These are phyloP conservation scores for Sordariomycetes sp. DNA, from an alignment of 2,329 filamentous ascomycete species.

Conservation along the genomic window DNA sequence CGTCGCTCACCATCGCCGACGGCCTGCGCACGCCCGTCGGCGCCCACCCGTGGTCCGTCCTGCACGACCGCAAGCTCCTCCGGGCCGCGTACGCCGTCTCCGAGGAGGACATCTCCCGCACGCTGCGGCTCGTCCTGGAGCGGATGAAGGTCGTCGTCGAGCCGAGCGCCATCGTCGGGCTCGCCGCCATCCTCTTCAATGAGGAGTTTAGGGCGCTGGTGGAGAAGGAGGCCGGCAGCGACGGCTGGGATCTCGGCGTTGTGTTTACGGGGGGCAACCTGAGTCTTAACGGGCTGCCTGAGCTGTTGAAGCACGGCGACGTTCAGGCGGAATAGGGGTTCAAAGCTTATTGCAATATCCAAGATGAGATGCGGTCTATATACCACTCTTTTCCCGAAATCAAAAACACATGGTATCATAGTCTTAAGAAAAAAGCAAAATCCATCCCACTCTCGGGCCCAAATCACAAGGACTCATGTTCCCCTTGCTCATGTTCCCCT, in stretches of 20 bases:
- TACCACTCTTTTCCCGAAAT: not conserved
- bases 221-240: conserved; percentile 56
- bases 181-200: conserved; percentile 76
- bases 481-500: not conserved
- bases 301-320: conserved; percentile 27
- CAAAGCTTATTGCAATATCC: not conserved
- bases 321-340: not conserved
- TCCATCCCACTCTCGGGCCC: not conserved
- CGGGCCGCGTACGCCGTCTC: conserved; percentile 59
- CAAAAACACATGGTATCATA: not conserved
- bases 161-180: conserved; percentile 72
- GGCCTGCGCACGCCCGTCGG: conserved; percentile 80
- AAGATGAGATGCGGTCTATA: not conserved
- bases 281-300: conserved; percentile 39
- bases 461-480: not conserved
- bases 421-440: not conserved
- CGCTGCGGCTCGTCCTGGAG: conserved; percentile 72
- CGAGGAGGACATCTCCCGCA: conserved; percentile 70
- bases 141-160: conserved; percentile 85
- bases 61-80: conserved; percentile 63
- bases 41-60: conserved; percentile 62
- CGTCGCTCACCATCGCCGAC: conserved; percentile 75
- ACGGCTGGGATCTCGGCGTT: conserved; percentile 62
- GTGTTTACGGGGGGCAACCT: conserved; percentile 53
- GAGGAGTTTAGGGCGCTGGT: conserved; percentile 70